Base-by-base conservation (phyloP, 305 asterid genomes). In the Coffea humblotiana region DNA sequence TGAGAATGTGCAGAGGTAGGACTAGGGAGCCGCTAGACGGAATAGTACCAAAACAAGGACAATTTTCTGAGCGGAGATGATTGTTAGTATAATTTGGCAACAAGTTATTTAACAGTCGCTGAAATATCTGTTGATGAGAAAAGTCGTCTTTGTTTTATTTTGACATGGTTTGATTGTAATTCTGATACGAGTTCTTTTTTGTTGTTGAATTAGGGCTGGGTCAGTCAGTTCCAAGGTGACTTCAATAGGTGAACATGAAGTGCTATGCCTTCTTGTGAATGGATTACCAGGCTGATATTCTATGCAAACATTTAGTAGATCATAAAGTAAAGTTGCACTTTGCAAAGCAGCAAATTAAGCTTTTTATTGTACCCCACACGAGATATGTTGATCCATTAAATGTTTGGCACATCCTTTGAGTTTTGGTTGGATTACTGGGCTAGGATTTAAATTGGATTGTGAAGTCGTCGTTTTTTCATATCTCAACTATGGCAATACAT, bases 161-260 rank as follows among this genome's bases (percentile, higher is more conserved):
- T 48, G 66, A 54, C 49, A 3, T 54, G 29, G 27, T 6, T 64
- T 27, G 23, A 45, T 35, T 65, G 45, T 78, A 74, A 82, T 84
- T 84, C 93, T 94, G 87, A 93, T 87, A 51, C 12, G 21, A 21
- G 49, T 79, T 88, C 75, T 79, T 87, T 88, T 76, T 83, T 91
- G 79, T 89, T 88, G 86, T 87, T 83, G 83, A 80, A 83, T 72
- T 89, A 93, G 99, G 92, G 97, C 87, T 92, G 76, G 99, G 98
- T 77, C 82, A 86, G 66, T 95, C 99, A 1, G 98, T 91, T 66
- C 99, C 99, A 43, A 95, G 99, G 98, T 93, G 98, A 95, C 78
- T 64, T 85, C 58, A 81, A 65, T 87, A 58, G 91, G 91, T 75
- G 92, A 78, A 74, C 68, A 82, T 78, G 45, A 76, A 82, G 86